Percentiles rank a stretch among this genome's conserved stretches.
Conservation (phyloP, 2,329 filamentous ascomycete genomes). For the Stagonosporopsis cucurbitacearum region DNA sequence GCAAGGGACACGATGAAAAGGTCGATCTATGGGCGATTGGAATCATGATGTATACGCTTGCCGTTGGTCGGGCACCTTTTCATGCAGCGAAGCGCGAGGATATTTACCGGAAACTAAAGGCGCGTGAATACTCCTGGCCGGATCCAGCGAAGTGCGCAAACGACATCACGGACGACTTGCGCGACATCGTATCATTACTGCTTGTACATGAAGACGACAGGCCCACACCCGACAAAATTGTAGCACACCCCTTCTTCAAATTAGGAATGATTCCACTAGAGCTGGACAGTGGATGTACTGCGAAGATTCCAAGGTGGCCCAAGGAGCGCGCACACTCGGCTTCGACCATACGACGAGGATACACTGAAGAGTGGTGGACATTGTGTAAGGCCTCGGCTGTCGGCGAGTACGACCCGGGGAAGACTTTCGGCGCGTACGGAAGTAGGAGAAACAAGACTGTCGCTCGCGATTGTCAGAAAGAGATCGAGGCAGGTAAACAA, state of each 20-base stretch:
- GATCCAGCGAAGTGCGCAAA: slow-evolving; percentile 68
- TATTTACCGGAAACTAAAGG: slow-evolving; percentile 73
- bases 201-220: slow-evolving; percentile 76
- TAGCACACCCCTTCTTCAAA: slow-evolving; percentile 80
- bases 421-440: slow-evolving; percentile 55
- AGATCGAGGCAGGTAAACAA: slow-evolving; percentile 55
- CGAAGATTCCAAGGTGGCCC: slow-evolving; percentile 56
- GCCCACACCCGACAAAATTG: slow-evolving; percentile 77
- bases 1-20: slow-evolving; percentile 94
- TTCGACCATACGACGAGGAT: slow-evolving; percentile 54
- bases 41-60: slow-evolving; percentile 98
- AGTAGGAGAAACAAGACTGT: slow-evolving; percentile 57
- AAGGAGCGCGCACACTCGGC: slow-evolving; percentile 53
- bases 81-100: slow-evolving; percentile 89
- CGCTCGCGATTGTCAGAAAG: slow-evolving; percentile 57
- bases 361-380: slow-evolving; percentile 58
- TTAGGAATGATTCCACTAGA: slow-evolving; percentile 72
- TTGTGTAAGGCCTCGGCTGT: slow-evolving; percentile 60
- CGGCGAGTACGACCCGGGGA: slow-evolving; percentile 56
- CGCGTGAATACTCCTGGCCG: slow-evolving; percentile 82
- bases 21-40: slow-evolving; percentile 98
- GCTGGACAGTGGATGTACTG: slow-evolving; percentile 55
- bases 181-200: slow-evolving; percentile 78
- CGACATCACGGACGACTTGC: slow-evolving; percentile 75
- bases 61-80: slow-evolving; percentile 94